Evolutionary conservation across 345 rosid species (phyloP), one percentile per base, ranked within the genome.

Genomic region (Odontarrhena argentea): DNA sequence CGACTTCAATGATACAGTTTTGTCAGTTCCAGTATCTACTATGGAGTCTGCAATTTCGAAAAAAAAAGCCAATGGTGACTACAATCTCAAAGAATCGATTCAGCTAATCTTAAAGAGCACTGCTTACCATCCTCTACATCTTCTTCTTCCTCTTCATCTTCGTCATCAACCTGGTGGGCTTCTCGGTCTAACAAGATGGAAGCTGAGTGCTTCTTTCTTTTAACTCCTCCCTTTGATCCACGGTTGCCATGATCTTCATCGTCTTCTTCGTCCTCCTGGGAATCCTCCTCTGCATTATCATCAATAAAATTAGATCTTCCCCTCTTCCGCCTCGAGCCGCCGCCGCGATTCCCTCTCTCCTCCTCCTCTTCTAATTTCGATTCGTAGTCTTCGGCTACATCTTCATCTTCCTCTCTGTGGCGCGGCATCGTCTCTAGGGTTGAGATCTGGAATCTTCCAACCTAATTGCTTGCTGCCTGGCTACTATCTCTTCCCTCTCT

Each of bases 61-160:
- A 32, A 32, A n/a, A n/a, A n/a, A n/a, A n/a, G n/a, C n/a, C 50
- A 59, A 59, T 42, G n/a, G 65, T 44, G 65, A 43, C 25, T 28
- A 37, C 25, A 50, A 34, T 32, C 61, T 41, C 34, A 34, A 55
- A 15, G 34, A 13, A 51, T 40, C 50, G 9, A 36, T 63, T 26
- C 50, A 42, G 25, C 7, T 22, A 6, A 48, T 18, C 25, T 9
- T 2, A 49, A 36, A 66, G 15, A 15, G 24, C 35, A 38, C 7
- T 6, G 6, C 59, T 42, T 79, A 92, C 98, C 98, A 42, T 93
- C 87, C 60, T 90, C 97, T 11, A 80, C 90, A 1, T 86, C 89
- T 6, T 82, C 98, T n/a, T 90, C 98, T 3, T 93, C 98, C 65
- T 93, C 98, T 0, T 93, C 98, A 0, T 87, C 98, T 9, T 90